Base-by-base conservation (phyloP, 139 green algal genomes). In the Penium margaritaceum region DNA sequence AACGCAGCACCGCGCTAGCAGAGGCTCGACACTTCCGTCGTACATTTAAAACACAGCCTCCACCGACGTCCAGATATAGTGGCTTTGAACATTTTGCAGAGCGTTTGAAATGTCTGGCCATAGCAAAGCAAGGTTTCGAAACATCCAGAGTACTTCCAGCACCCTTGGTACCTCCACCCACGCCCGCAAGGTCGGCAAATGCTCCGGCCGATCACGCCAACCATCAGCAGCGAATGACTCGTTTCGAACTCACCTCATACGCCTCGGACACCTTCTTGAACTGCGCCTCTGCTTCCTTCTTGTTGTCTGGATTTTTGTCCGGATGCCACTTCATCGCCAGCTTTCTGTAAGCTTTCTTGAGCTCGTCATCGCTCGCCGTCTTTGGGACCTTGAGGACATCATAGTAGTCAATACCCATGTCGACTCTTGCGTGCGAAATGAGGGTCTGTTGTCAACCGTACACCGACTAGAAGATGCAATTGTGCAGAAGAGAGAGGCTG, bases 231-330 rank as follows among this genome's bases (percentile, higher is more conserved):
- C n/a, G n/a, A n/a, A n/a, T n/a, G n/a, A n/a, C n/a, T n/a, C n/a
- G n/a, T n/a, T n/a, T n/a, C n/a, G 43, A 14, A 17, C 43, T 14
- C 43, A 72, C 69, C 34, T 78, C 76, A 41, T 83, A 78, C 17
- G 65, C 72, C 27, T 68, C 51, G 37, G 76, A 81, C 1, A 83
- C 71, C 72, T 80, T 17, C 69, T 83, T 77, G 61, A 82, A 82
- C 36, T 70, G 79, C 9, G 39, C 44, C 55, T 72, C 55, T 27
- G 66, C 65, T 24, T n/a, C 62, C 33, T 27, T 54, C 24, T 72
- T 72, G 46, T 71, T 73, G 19, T 64, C 66, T 27, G 72, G 65
- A 32, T 83, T 79, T 33, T 79, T 78, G 51, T 78, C 67, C 7
- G 71, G 71, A 43, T 78, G 71, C 71, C 71, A 78, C 63, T 74